Base-by-base conservation (phyloP, 495 filamentous ascomycete genomes). In the Xylaria telfairii region DNA sequence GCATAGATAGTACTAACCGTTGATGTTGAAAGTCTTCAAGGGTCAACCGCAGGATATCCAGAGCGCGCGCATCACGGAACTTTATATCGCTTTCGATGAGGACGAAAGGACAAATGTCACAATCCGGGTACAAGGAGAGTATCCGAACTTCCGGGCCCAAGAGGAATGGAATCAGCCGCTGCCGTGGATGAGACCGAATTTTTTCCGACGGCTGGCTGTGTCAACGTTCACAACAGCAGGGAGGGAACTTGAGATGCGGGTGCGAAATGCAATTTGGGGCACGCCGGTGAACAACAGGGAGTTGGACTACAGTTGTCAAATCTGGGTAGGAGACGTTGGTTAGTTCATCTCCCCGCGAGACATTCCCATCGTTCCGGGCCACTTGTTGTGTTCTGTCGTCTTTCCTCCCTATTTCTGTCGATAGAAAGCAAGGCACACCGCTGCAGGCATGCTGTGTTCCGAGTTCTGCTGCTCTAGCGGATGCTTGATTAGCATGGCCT, bases 1-100 rank as follows among this genome's bases (percentile, higher is more conserved):
- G 32, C 42, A 39, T 42, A 47, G 44, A 30, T 54, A 30, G 19
- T 42, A 37, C 59, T 69, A 26, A 69, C 37, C 13, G 34, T 53
- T 13, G 10, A 46, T 37, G 67, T 32, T 53, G 46, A 51, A 54
- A 69, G 67, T 76, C 44, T 78, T 78, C 67, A 72, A 72, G 12
- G 76, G 76, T 32, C 65, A 72, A 32, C 76, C 76, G 63, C 72
- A 69, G 71, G 76, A 78, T 61, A 74, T 78, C 65, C 76, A 78
- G 70, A 76, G 74, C 28, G 53, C 72, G 59, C 74, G 76, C 61
- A 66, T 74, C 62, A 78, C 76, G 68, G 74, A 78, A 65, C 54
- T 78, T 57, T 71, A 68, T 28, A 78, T 78, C 56, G 72, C 74
- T 44, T 78, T 78, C 68, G 74, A 78, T 32, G 76, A 76, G 24